phyloP scores from a whole-genome alignment of 2,329 filamentous ascomycete species.

The Arthrocladium fulminans region DNA sequence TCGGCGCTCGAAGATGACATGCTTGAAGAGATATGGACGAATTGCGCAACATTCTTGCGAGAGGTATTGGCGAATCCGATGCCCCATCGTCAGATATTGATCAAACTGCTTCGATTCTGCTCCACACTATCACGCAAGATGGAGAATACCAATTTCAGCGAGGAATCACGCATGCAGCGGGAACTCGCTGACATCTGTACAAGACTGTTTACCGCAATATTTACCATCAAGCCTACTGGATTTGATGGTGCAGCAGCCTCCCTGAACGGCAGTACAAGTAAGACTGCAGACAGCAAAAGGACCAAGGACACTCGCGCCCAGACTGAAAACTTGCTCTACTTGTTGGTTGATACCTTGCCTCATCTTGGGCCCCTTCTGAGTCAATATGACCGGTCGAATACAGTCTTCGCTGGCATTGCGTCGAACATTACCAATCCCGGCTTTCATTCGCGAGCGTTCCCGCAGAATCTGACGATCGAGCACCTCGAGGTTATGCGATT shows the following conservation, averaged over 20 bases:
- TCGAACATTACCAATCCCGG: slow-evolving; percentile 72
- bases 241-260: slow-evolving; percentile 46
- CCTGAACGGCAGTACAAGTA: neutral
- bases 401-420: slow-evolving; percentile 71
- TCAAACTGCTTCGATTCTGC: slow-evolving; percentile 77
- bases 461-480: slow-evolving; percentile 66
- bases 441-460: slow-evolving; percentile 76
- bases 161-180: slow-evolving; percentile 82
- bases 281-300: slow-evolving; percentile 20
- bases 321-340: slow-evolving; percentile 64
- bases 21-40: slow-evolving; percentile 95
- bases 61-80: slow-evolving; percentile 90
- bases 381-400: slow-evolving; percentile 73
- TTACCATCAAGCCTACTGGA: slow-evolving; percentile 75
- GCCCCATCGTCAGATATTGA: slow-evolving; percentile 82
- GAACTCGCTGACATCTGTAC: slow-evolving; percentile 86
- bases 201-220: slow-evolving; percentile 80
- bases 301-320: slow-evolving; percentile 20
- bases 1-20: slow-evolving; percentile 88
- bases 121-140: slow-evolving; percentile 88
- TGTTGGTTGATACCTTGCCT: slow-evolving; percentile 69
- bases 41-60: slow-evolving; percentile 82
- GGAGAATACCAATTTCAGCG: slow-evolving; percentile 94
- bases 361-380: slow-evolving; percentile 74
- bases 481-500: slow-evolving; percentile 67